phyloP scores from a whole-genome alignment of 2,329 filamentous ascomycete genomes.

The Sporothrix luriei region DNA sequence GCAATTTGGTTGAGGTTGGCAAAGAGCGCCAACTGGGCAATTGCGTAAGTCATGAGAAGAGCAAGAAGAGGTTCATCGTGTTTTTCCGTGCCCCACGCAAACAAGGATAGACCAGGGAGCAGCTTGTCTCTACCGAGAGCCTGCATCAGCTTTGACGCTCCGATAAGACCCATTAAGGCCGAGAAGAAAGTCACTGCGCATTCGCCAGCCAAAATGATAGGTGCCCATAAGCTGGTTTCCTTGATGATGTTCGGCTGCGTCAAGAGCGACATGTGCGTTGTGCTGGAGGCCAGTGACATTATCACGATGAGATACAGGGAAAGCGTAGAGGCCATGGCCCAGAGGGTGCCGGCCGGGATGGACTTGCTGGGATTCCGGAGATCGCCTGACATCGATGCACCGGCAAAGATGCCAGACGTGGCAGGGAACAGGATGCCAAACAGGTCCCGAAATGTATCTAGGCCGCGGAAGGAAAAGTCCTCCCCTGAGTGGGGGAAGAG shows the following conservation, averaged over 20 bases:
- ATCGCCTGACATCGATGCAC: conserved; percentile 89
- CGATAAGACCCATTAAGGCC: conserved; percentile 82
- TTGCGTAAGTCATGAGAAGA: conserved; percentile 72
- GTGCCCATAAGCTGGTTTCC: conserved; percentile 73
- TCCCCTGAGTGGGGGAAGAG: conserved; percentile 66
- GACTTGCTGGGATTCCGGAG: conserved; percentile 78
- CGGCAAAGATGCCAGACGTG: conserved; percentile 65
- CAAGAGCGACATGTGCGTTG: conserved; percentile 73
- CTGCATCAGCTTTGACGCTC: conserved; percentile 80
- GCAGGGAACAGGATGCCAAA: conserved; percentile 86
- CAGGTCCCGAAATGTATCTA: conserved; percentile 74
- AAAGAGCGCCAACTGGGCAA: conserved; percentile 78
- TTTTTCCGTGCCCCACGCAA: conserved; percentile 71
- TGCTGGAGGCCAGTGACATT: conserved; percentile 74
- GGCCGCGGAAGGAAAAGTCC: conserved; percentile 62
- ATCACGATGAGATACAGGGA: conserved; percentile 75
- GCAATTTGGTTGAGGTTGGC: conserved; percentile 86
- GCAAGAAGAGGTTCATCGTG: conserved; percentile 76
- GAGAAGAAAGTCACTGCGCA: conserved; percentile 84
- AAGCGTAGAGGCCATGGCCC: conserved; percentile 75
- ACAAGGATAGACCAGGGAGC: conserved; percentile 72
- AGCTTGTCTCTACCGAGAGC: conserved; percentile 78
- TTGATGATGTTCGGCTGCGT: conserved; percentile 78
- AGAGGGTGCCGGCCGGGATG: conserved; percentile 82
- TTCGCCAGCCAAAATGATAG: conserved; percentile 76